phyloP scores from a whole-genome alignment of 73 alveolate genomes.

The Symbiodinium pilosum region DNA sequence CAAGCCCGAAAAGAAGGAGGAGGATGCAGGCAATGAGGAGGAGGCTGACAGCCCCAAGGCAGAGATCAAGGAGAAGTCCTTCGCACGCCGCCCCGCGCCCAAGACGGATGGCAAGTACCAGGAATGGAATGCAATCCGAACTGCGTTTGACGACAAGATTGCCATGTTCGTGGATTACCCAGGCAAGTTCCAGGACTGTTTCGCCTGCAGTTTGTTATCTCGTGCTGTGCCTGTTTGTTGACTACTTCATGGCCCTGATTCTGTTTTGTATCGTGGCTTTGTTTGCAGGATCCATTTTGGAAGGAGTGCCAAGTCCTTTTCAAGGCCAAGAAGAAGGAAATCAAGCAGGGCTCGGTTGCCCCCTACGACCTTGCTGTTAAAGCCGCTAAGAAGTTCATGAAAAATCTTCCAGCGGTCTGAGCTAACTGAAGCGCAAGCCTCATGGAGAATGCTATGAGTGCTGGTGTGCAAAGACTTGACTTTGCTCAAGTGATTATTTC shows the following conservation, averaged over 20 bases:
- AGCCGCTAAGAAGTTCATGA: background rate
- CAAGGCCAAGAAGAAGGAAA: background rate
- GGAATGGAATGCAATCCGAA: background rate
- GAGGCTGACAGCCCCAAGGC: background rate
- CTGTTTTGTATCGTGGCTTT: no score
- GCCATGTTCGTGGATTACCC: background rate
- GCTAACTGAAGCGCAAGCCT: no score
- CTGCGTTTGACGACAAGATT: background rate
- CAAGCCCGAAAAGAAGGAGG: background rate
- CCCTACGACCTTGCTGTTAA: background rate
- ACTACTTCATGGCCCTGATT: no score
- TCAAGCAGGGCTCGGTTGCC: background rate
- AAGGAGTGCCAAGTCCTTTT: background rate
- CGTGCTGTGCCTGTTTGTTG: no score
- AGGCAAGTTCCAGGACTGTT: background rate
- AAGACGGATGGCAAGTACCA: no score
- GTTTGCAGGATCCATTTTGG: background rate
- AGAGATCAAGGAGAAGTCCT: background rate
- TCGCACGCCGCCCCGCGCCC: background rate
- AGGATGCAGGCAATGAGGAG: background rate
- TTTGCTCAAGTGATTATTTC: no score
- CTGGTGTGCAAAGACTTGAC: no score
- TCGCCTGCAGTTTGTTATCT: no score
- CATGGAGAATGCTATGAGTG: no score
- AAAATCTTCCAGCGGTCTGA: background rate